Conservation (phyloP, 1,139 yeast genomes). For the Candida anutae region DNA sequence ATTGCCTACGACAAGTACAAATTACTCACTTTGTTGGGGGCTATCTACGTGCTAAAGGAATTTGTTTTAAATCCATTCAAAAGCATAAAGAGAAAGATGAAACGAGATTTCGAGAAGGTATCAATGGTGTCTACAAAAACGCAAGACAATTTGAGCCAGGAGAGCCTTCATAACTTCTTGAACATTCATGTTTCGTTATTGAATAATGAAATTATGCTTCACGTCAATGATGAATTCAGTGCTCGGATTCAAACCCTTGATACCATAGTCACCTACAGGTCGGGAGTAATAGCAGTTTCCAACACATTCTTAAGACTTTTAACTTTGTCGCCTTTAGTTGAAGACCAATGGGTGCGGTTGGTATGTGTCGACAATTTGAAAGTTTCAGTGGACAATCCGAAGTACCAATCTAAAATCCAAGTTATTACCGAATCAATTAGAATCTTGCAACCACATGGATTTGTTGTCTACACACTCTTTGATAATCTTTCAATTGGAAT, state of each 20-base stretch:
- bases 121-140: slow-evolving; percentile 7
- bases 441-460: slow-evolving; percentile 41
- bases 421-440: slow-evolving; percentile 24
- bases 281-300: slow-evolving; percentile 13
- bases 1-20: slow-evolving; percentile 41
- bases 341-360: slow-evolving; percentile 45
- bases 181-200: slow-evolving; percentile 13
- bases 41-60: slow-evolving; percentile 44
- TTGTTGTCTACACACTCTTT: slow-evolving; percentile 52
- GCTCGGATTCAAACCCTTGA: slow-evolving; percentile 38
- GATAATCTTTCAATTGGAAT: slow-evolving; percentile 51
- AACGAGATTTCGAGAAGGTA: slow-evolving; percentile 17
- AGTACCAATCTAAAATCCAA: slow-evolving; percentile 10
- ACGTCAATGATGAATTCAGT: slow-evolving; percentile 42
- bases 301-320: slow-evolving; percentile 38
- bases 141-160: not conserved
- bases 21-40: slow-evolving; percentile 46
- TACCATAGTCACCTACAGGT: slow-evolving; percentile 10
- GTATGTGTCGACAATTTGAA: slow-evolving; percentile 35
- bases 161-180: slow-evolving; percentile 8
- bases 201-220: slow-evolving; percentile 16
- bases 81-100: slow-evolving; percentile 15
- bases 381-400: slow-evolving; percentile 12
- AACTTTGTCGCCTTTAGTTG: slow-evolving; percentile 45
- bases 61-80: slow-evolving; percentile 32